Conservation (phyloP, 257 asterid species). For the Capsicum baccatum region DNA sequence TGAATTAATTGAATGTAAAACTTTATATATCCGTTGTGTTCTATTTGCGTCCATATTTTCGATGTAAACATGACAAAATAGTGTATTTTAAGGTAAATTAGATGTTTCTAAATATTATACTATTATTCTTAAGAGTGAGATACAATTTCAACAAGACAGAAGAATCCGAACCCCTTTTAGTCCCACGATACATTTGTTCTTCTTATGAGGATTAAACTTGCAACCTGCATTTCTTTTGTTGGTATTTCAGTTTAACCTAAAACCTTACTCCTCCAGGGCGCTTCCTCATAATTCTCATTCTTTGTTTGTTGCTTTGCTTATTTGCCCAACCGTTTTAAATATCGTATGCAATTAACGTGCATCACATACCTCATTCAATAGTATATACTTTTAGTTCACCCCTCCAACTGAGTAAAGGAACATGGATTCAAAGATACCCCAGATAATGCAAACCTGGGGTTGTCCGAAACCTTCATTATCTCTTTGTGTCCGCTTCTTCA, state of each 20-base stretch:
- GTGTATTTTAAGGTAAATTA: neutral
- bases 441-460: neutral
- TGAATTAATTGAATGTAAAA: neutral
- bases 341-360: neutral
- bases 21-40: neutral
- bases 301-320: neutral
- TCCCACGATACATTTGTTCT: neutral
- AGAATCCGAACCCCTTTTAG: neutral
- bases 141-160: neutral
- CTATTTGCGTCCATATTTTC: neutral
- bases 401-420: neutral
- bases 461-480: neutral
- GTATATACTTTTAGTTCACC: neutral
- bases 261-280: neutral
- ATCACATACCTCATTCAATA: neutral
- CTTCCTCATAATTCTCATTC: neutral
- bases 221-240: neutral
- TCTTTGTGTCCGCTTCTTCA: neutral
- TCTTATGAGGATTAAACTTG: neutral
- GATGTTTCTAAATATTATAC: neutral
- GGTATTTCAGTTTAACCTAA: neutral
- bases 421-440: neutral
- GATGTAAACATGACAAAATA: neutral
- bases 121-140: slow-evolving; percentile 1
- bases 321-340: neutral